These are phyloP conservation scores for Lanmaoa pseudosensibilis DNA, from an alignment of 768 basidiomycete species.

Conservation along the genomic window DNA sequence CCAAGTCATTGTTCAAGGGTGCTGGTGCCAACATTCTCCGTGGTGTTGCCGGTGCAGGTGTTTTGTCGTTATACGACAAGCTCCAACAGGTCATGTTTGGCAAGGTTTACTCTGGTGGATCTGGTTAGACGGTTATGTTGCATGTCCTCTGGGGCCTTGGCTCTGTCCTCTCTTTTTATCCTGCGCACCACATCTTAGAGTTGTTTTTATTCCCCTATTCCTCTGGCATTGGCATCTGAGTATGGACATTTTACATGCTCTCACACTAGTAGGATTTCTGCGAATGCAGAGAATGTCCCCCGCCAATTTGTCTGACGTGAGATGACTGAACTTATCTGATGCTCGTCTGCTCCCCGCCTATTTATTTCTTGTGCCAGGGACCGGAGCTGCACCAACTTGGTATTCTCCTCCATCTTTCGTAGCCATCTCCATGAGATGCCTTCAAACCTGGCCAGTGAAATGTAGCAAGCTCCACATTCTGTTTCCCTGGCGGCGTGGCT, in stretches of 20 bases:
- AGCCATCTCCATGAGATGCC: constrained; percentile 15
- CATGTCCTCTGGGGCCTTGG: constrained; percentile 27
- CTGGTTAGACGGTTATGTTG: constrained; percentile 22
- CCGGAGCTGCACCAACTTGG: neutral
- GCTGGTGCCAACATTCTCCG: constrained; percentile 95
- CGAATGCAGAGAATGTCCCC: constrained; percentile 16
- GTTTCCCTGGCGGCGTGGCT: constrained; percentile 4
- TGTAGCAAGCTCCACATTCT: neutral
- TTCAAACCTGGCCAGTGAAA: neutral
- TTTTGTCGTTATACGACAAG: constrained; percentile 98
- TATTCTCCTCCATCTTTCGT: neutral
- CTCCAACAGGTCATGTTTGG: constrained; percentile 95
- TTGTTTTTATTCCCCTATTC: constrained; percentile 34
- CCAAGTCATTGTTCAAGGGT: constrained; percentile 97
- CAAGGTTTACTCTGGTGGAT: constrained; percentile 98
- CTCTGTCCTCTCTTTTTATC: constrained; percentile 34
- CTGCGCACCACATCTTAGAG: constrained; percentile 28
- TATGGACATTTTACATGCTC: constrained; percentile 26
- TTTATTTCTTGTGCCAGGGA: neutral
- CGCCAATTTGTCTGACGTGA: neutral
- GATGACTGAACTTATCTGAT: neutral
- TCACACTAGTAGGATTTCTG: constrained; percentile 20
- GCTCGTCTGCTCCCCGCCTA: neutral
- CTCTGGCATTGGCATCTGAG: constrained; percentile 22
- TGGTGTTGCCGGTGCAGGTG: constrained; percentile 99